Evolutionary conservation across 139 green algal genomes (phyloP), one percentile per base, ranked within the genome.

Genomic region (Chloropicon primus): DNA sequence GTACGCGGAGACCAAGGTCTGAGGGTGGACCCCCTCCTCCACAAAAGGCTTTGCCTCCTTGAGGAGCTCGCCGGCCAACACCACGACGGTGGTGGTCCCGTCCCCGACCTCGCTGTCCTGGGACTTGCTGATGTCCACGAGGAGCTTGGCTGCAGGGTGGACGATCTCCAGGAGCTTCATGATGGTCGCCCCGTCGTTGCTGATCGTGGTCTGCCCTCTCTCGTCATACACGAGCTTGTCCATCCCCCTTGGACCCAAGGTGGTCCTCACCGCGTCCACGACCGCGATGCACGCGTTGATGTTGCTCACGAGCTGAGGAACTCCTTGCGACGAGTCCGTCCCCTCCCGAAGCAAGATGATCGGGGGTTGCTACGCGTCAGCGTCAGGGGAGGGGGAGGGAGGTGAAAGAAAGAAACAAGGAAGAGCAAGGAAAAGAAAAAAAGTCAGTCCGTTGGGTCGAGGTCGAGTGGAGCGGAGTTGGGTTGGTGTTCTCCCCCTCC

Each of bases 111-210:
- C 75, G 21, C 92, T 90, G 72, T 98, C 94, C 78, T 98, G 94
- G 10, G 92, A 94, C 23, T 95, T 80, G 0, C 92, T 96, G 22
- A 99, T 97, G 79, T 99, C 95, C 23, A 95, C 92, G 23, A 99
- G 86, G 0, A 85, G 90, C 80, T 99, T 98, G 10, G 95, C 95
- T 0, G 95, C 95, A 22, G 95, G 95, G 82, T 99, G 95, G 28
- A 99, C 92, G 53, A 99, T 96, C 78, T 98, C 95, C 26, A 99
- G 88, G 2, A 97, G 90, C 84, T 97, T 97, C 95, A 99, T 98
- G 85, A 99, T 98, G 26, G 95, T 99, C 5, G 94, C 94, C 21
- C 94, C 94, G 78, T 98, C 94, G 83, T 98, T 98, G 22, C 88
- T 94, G 53, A 98, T 98, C 1, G 94, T 98, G 2, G 96, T 93